Percentiles rank a stretch among this genome's conserved stretches.
Conservation (phyloP, 2,329 filamentous ascomycete species). For the Microcyclospora tardicrescens region DNA sequence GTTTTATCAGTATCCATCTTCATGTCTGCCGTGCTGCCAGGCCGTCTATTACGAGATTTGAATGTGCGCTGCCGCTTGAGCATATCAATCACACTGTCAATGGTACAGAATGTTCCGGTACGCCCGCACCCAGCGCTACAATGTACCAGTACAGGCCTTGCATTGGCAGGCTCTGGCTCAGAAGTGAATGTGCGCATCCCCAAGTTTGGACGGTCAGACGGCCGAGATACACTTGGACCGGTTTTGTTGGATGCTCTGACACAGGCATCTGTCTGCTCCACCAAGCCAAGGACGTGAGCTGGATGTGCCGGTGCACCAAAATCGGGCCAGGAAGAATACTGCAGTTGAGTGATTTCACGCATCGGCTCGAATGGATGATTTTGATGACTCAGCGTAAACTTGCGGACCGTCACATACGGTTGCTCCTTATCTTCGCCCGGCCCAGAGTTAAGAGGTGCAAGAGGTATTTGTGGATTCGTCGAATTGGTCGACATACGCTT, state of each 20-base stretch:
- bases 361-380: constrained; percentile 70
- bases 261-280: constrained; percentile 78
- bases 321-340: constrained; percentile 95
- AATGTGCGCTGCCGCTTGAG: constrained; percentile 62
- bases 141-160: constrained; percentile 75
- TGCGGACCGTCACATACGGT: constrained; percentile 70
- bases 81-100: constrained; percentile 93
- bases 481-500: constrained; percentile 26
- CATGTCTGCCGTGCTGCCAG: constrained; percentile 20
- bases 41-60: constrained; percentile 13
- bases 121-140: constrained; percentile 93
- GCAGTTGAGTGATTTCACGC: constrained; percentile 84
- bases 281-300: constrained; percentile 68
- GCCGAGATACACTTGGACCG: background rate
- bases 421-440: constrained; percentile 35
- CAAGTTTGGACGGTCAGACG: background rate
- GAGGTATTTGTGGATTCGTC: constrained; percentile 18
- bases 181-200: constrained; percentile 34
- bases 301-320: constrained; percentile 88
- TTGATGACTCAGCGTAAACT: constrained; percentile 70
- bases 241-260: constrained; percentile 35
- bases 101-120: constrained; percentile 91
- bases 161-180: constrained; percentile 40
- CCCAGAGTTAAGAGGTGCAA: constrained; percentile 13
- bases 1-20: constrained; percentile 30